A percentile compares a stretch with the other conserved stretches of the same genome.
Conservation (phyloP, 805 yeast genomes). For the Lachancea nothofagi region DNA sequence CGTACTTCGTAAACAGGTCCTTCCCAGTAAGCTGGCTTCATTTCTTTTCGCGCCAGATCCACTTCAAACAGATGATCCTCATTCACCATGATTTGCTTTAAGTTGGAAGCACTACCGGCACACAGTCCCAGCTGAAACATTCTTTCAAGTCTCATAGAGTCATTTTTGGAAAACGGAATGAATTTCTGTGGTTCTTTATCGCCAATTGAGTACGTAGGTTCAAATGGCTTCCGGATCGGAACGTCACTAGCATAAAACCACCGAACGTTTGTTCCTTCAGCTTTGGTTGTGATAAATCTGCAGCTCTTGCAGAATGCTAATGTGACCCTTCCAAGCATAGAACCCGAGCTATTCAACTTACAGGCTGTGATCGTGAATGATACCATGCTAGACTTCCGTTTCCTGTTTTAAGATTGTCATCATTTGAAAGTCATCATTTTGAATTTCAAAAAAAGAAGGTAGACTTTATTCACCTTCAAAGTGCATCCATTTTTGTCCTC, state of each 20-base stretch:
- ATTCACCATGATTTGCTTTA: slow-evolving; percentile 50
- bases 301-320: neutral
- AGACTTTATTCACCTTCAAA: too few relatives aligned
- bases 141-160: slow-evolving; percentile 56
- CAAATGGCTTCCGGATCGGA: slow-evolving; percentile 63
- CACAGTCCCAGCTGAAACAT: slow-evolving; percentile 32
- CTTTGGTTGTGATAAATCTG: neutral
- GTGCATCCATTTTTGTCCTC: neutral
- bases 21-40: slow-evolving; percentile 78
- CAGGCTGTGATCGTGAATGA: too few relatives aligned
- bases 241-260: slow-evolving; percentile 87
- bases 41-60: slow-evolving; percentile 46
- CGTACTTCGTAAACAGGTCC: slow-evolving; percentile 82
- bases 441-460: neutral
- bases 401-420: neutral
- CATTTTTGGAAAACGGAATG: slow-evolving; percentile 59
- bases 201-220: slow-evolving; percentile 40
- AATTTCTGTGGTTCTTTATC: slow-evolving; percentile 44
- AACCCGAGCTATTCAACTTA: neutral
- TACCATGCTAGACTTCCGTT: neutral
- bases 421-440: neutral
- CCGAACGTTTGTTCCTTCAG: slow-evolving; percentile 17
- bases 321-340: neutral
- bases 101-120: slow-evolving; percentile 1
- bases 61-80: slow-evolving; percentile 80